Evolutionary conservation across 179 eudicot species (phyloP).

Genomic region (Corrigiola litoralis): DNA sequence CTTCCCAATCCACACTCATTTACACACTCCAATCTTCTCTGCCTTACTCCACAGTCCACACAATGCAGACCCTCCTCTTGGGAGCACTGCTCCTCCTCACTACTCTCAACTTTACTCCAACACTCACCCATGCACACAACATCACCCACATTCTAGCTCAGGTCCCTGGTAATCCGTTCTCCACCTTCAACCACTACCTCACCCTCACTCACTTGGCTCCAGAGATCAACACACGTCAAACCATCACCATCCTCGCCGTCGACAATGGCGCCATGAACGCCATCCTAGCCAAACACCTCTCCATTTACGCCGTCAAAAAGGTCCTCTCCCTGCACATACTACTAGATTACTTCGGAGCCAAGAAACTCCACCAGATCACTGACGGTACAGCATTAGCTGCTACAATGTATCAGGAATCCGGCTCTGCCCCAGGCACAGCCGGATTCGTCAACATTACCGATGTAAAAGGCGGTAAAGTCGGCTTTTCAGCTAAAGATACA

Average conservation of each 20-base stretch:
- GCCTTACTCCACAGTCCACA: slow-evolving; percentile 2
- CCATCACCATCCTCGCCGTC: slow-evolving; percentile 60
- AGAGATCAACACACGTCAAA: slow-evolving; percentile 51
- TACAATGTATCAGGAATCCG: slow-evolving; percentile 63
- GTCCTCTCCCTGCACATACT: slow-evolving; percentile 56
- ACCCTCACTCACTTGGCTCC: slow-evolving; percentile 56
- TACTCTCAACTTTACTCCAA: slow-evolving; percentile 2
- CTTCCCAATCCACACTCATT: not conserved
- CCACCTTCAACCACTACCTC: slow-evolving; percentile 70
- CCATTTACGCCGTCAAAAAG: slow-evolving; percentile 37
- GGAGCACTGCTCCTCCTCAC: slow-evolving; percentile 14
- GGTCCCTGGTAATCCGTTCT: slow-evolving; percentile 37
- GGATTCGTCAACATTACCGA: slow-evolving; percentile 91
- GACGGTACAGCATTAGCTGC: slow-evolving; percentile 51
- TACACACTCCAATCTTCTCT: slow-evolving; percentile 3
- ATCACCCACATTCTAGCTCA: slow-evolving; percentile 44
- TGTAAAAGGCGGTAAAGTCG: slow-evolving; percentile 80
- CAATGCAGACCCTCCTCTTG: slow-evolving; percentile 1
- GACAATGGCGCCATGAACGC: slow-evolving; percentile 49
- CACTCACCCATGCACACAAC: slow-evolving; percentile 37
- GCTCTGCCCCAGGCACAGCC: slow-evolving; percentile 59
- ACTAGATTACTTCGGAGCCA: slow-evolving; percentile 57
- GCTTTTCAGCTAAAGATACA: slow-evolving; percentile 50
- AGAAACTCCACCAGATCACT: slow-evolving; percentile 62
- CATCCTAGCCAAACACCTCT: slow-evolving; percentile 32